Conservation (phyloP, 169 alveolate species). For the Eimeria necatrix region DNA sequence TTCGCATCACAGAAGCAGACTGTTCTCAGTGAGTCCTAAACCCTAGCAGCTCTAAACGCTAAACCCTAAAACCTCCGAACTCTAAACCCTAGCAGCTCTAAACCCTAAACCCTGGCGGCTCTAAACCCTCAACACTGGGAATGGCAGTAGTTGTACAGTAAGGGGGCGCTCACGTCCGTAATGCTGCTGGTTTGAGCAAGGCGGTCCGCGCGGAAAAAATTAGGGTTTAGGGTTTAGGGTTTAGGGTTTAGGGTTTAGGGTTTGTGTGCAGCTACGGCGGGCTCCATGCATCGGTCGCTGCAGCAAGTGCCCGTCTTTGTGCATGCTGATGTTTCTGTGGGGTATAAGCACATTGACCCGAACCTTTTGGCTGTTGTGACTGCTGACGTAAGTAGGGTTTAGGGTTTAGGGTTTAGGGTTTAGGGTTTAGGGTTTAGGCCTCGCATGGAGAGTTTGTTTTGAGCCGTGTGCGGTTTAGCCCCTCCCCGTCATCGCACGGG, state of each 20-base stretch:
- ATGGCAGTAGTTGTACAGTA: not conserved
- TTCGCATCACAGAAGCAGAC: slow-evolving; percentile 29
- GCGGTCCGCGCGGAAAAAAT: too few relatives aligned
- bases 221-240: not conserved
- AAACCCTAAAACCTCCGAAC: not conserved
- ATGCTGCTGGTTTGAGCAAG: too few relatives aligned
- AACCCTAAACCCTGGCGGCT: not conserved
- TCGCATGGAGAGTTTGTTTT: not conserved
- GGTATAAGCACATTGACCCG: slow-evolving; percentile 84
- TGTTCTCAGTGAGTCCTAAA: not conserved
- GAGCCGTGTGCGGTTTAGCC: not conserved
- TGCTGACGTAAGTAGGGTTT: slow-evolving; percentile 32
- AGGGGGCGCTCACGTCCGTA: not conserved
- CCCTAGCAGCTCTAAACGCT: not conserved
- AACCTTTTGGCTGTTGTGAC: slow-evolving; percentile 80
- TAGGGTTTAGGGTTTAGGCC: slow-evolving; percentile 22
- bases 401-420: slow-evolving; percentile 12
- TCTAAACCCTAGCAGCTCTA: not conserved
- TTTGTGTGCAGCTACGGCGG: slow-evolving; percentile 86
- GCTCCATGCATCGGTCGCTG: slow-evolving; percentile 83
- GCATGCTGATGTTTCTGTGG: slow-evolving; percentile 85
- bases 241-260: slow-evolving; percentile 36
- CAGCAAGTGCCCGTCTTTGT: slow-evolving; percentile 83
- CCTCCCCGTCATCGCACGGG: too few relatives aligned
- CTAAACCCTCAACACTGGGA: not conserved